Conservation (phyloP, 345 rosid species). For the Citrus cavaleriei region DNA sequence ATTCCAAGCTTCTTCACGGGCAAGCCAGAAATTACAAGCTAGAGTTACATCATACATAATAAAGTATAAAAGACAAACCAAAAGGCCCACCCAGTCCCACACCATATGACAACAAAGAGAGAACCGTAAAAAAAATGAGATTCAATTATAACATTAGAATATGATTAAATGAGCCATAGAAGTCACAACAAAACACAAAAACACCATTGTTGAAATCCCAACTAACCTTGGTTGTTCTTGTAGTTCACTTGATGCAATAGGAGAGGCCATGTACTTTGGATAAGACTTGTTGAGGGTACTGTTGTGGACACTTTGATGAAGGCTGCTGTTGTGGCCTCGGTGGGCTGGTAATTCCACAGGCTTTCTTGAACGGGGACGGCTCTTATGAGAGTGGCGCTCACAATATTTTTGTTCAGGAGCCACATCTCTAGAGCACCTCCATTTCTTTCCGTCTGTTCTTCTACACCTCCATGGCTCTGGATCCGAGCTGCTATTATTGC, state of each 20-base stretch:
- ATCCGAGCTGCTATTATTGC: constrained; percentile 32
- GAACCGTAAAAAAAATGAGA: background rate
- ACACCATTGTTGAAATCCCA: background rate
- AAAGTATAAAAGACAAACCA: background rate
- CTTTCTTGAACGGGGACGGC: constrained; percentile 92
- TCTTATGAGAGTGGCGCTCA: constrained; percentile 69
- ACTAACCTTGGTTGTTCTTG: constrained; percentile 45
- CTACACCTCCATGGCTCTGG: constrained; percentile 76
- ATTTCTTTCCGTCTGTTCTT: constrained; percentile 78
- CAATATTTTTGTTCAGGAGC: constrained; percentile 71
- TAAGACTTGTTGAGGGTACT: constrained; percentile 15
- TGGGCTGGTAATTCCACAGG: constrained; percentile 62
- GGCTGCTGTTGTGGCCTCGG: constrained; percentile 13
- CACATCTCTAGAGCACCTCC: constrained; percentile 77
- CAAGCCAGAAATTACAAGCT: constrained; percentile 7
- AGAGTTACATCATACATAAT: background rate
- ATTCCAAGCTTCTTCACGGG: constrained; percentile 66
- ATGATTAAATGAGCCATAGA: background rate
- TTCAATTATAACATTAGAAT: background rate
- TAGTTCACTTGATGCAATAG: constrained; percentile 37
- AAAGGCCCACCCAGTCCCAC: background rate
- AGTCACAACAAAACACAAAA: background rate
- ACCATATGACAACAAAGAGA: background rate
- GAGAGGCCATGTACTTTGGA: constrained; percentile 27
- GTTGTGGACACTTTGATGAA: constrained; percentile 11